Evolutionary conservation across 805 yeast species (phyloP), one percentile per base, ranked within the genome.

Genomic region (Starmerella stellata): DNA sequence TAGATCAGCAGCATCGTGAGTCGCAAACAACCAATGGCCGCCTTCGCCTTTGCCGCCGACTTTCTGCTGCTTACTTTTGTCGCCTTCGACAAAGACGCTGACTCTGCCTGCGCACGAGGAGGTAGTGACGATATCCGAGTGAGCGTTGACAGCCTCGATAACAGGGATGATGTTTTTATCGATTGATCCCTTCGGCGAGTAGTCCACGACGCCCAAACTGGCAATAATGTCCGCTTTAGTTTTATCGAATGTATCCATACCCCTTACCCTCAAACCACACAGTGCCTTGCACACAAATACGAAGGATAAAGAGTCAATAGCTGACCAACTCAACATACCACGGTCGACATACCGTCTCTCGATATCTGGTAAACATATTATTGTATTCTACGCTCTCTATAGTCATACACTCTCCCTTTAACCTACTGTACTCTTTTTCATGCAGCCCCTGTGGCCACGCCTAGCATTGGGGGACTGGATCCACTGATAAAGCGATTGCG

Each of bases 71-170:
- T 53, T 45, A 3, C 32, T 38, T 48, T 79, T 78, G 8, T 58
- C 55, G 2, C 93, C 93, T 52, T 81, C 93, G 2, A 77, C 59
- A 53, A 78, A 82, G 0, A 82, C 82, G 41, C 87, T 74, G 1
- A 81, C 75, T 50, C 94, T 62, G 2, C 94, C 94, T 0, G 93
- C 79, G 47, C 94, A 82, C 15, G 90, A 75, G 1, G 92, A 78
- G 0, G 94, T 82, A 2, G 93, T 81, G 9, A 82, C 90, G 72
- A 78, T 68, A 45, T 76, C 72, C 0, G 57, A 50, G 47, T 71
- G 70, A 2, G 66, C 47, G 51, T 82, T 82, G 48, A 82, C 75
- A 14, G 74, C 53, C 14, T 70, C 56, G 43, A 82, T 79, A 16
- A 82, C 65, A 2, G 93, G 93, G 11, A 75, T 51, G 49, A 92